A percentile compares a stretch with the other conserved stretches of the same genome.
Conservation (phyloP, 306 rosid species). For the Trichosanthes cucumerina region DNA sequence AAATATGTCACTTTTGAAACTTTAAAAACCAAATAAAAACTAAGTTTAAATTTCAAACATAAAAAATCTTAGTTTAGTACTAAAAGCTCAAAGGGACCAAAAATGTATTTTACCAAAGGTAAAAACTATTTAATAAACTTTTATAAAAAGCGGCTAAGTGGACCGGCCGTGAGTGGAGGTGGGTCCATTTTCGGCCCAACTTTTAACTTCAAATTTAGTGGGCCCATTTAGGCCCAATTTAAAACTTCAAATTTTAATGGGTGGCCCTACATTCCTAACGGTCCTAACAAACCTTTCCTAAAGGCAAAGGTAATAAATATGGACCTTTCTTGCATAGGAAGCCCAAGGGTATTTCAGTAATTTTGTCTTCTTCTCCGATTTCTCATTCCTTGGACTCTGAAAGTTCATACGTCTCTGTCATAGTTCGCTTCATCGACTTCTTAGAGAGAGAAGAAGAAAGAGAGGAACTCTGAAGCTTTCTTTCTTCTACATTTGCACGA, state of each 20-base stretch:
- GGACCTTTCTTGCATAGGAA: background rate
- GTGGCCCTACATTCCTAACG: background rate
- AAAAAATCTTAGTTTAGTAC: too few species aligned
- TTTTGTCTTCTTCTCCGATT: background rate
- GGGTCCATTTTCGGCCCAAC: background rate
- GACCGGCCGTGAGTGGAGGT: background rate
- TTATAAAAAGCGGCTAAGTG: background rate
- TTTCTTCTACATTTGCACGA: background rate
- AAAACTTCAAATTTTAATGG: background rate
- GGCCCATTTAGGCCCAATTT: constrained; percentile 1
- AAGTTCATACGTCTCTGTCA: background rate
- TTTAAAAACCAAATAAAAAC: too few species aligned
- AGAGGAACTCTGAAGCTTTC: background rate
- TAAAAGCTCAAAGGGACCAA: too few species aligned
- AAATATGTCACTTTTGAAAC: too few species aligned
- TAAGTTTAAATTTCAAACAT: too few species aligned
- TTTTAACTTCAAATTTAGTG: background rate
- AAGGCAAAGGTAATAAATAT: background rate
- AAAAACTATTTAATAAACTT: too few species aligned
- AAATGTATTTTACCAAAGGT: too few species aligned
- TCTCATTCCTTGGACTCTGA: constrained; percentile 2
- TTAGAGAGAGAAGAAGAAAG: constrained; percentile 2
- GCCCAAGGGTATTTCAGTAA: constrained; percentile 11
- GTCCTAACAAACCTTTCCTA: constrained; percentile 7
- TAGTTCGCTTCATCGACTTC: background rate